Percentiles rank a stretch among this genome's conserved stretches.
phyloP scores from a whole-genome alignment of 2,329 filamentous ascomycete species.

The Penicillium concentricum region DNA sequence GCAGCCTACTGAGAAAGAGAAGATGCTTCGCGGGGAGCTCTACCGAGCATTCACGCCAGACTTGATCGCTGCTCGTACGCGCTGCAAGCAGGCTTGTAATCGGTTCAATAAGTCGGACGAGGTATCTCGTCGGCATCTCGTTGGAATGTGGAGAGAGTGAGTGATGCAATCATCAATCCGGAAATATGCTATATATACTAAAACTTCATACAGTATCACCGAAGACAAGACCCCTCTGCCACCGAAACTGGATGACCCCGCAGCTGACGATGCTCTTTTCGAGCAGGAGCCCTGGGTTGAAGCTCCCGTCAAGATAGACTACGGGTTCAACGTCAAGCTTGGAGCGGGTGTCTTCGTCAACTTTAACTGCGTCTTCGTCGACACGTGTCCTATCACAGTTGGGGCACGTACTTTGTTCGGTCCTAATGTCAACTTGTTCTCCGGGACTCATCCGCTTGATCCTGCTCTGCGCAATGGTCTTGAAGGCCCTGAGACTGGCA shows the following conservation, averaged over 20 bases:
- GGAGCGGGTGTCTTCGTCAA: constrained; percentile 74
- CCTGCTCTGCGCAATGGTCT: constrained; percentile 71
- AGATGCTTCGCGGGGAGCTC: constrained; percentile 67
- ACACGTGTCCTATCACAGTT: constrained; percentile 72
- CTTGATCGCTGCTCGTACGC: constrained; percentile 61
- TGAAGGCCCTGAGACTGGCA: constrained; percentile 71
- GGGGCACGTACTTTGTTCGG: constrained; percentile 76
- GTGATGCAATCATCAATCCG: constrained; percentile 25
- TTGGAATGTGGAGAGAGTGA: constrained; percentile 72
- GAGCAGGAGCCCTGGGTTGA: constrained; percentile 68
- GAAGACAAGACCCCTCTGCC: constrained; percentile 64
- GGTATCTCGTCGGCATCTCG: constrained; percentile 58
- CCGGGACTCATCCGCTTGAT: constrained; percentile 74
- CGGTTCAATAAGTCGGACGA: constrained; percentile 65
- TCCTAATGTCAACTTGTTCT: constrained; percentile 74
- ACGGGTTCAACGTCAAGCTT: constrained; percentile 71
- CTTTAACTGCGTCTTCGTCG: constrained; percentile 71
- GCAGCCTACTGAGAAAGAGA: constrained; percentile 32
- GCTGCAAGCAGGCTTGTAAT: constrained; percentile 61
- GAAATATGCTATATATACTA: not conserved
- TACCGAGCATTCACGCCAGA: constrained; percentile 73
- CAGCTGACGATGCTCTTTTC: constrained; percentile 66
- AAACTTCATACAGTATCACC: constrained; percentile 53
- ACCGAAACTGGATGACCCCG: constrained; percentile 53
- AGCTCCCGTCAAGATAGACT: constrained; percentile 69